A percentile compares a stretch with the other conserved stretches of the same genome.
Conservation (phyloP, 371 early-diverging fungal genomes). For the Funneliformis caledonium region DNA sequence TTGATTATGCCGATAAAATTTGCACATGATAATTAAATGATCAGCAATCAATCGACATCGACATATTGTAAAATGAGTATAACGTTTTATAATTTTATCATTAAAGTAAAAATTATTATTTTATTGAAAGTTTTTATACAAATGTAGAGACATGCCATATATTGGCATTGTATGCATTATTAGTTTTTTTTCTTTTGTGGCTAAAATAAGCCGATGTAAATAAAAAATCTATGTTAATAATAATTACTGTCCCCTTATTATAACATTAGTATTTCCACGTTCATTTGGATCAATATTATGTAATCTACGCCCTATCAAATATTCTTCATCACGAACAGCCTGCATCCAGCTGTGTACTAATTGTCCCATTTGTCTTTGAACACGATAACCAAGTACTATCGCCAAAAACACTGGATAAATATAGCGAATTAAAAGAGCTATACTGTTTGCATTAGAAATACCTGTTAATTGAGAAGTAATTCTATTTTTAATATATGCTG, state of each 20-base stretch:
- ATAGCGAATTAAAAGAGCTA: neutral
- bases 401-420: slow-evolving; percentile 28
- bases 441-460: neutral
- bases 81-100: no score
- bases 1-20: no score
- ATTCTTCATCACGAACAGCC: slow-evolving; percentile 37
- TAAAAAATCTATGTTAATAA: neutral
- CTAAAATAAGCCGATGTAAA: neutral
- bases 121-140: no score
- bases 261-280: neutral
- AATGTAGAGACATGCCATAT: no score
- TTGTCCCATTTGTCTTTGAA: slow-evolving; percentile 25
- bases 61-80: no score
- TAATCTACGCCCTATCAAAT: slow-evolving; percentile 23
- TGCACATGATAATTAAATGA: no score
- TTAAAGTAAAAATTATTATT: no score
- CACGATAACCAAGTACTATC: slow-evolving; percentile 27
- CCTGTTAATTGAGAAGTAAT: neutral
- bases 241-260: neutral
- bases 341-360: slow-evolving; percentile 33
- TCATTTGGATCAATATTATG: slow-evolving; percentile 34
- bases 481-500: neutral
- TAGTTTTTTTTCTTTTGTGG: no score
- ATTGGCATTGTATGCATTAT: no score
- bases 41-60: no score